A percentile compares a stretch with the other conserved stretches of the same genome.
phyloP scores from a whole-genome alignment of 805 yeast species.

The Candida maltosa region DNA sequence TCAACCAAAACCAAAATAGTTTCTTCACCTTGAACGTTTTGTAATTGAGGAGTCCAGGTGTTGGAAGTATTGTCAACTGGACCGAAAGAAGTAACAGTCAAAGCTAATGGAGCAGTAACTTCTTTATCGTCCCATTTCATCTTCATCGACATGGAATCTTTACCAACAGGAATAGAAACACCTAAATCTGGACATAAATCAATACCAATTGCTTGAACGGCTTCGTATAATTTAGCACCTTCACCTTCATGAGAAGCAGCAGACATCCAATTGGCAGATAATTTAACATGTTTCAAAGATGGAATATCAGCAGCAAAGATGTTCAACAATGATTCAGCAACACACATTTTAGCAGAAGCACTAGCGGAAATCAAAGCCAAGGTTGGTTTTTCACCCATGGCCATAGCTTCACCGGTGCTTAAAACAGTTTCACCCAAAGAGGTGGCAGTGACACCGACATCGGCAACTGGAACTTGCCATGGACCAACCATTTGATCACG shows the following conservation, averaged over 20 bases:
- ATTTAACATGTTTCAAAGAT: conserved; percentile 67
- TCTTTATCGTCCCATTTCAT: conserved; percentile 95
- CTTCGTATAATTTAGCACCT: conserved; percentile 92
- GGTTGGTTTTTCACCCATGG: conserved; percentile 95
- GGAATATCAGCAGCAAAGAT: conserved; percentile 86
- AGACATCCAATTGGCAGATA: conserved; percentile 99
- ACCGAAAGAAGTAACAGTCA: conserved; percentile 87
- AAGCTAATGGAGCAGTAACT: conserved; percentile 92
- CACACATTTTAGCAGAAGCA: conserved; percentile 92
- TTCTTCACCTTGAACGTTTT: conserved; percentile 38
- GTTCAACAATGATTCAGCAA: conserved; percentile 91
- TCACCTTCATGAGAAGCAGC: conserved; percentile 94
- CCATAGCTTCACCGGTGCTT: conserved; percentile 92
- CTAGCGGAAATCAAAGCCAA: conserved; percentile 83
- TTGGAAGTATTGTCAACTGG: conserved; percentile 79
- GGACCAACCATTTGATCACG: conserved; percentile 99
- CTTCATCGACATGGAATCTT: conserved; percentile 98
- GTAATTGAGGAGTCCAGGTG: conserved; percentile 93
- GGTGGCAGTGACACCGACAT: conserved; percentile 93
- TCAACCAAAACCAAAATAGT: conserved; percentile 77
- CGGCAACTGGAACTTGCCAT: conserved; percentile 99
- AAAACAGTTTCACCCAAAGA: conserved; percentile 73
- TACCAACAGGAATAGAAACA: conserved; percentile 93
- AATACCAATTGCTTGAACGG: conserved; percentile 93
- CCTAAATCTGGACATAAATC: conserved; percentile 94